Evolutionary conservation across 2,329 filamentous ascomycete genomes (phyloP).

Genomic region (Arthrobotrys megalospora): DNA sequence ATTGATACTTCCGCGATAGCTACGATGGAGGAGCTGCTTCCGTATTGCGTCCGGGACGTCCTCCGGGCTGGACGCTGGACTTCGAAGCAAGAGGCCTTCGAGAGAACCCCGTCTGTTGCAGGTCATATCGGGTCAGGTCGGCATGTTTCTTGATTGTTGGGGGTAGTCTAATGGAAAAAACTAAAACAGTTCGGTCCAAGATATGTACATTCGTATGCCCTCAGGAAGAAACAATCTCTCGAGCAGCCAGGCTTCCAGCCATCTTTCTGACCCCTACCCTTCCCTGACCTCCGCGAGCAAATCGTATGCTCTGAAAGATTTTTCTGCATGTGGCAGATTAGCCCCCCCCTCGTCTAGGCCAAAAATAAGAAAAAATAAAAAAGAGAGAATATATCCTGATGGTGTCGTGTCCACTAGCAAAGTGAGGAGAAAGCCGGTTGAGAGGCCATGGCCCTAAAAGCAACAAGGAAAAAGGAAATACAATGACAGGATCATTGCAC

Average conservation of each 20-base stretch:
- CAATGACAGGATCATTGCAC: slow-evolving; percentile 61
- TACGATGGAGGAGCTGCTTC: slow-evolving; percentile 46
- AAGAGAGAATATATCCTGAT: slow-evolving; percentile 61
- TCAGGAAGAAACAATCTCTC: slow-evolving; percentile 57
- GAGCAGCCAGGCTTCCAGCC: slow-evolving; percentile 60
- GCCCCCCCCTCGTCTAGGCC: slow-evolving; percentile 61
- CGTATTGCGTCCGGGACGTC: slow-evolving; percentile 31
- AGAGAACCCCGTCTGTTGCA: slow-evolving; percentile 53
- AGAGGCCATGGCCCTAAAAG: slow-evolving; percentile 60
- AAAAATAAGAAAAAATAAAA: slow-evolving; percentile 51
- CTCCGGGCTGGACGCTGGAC: slow-evolving; percentile 40
- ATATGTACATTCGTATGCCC: slow-evolving; percentile 61
- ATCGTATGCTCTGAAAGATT: slow-evolving; percentile 61
- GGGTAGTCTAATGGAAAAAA: slow-evolving; percentile 59
- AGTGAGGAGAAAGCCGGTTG: slow-evolving; percentile 62
- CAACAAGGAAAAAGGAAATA: slow-evolving; percentile 59
- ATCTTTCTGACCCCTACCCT: slow-evolving; percentile 61
- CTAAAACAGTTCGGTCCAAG: slow-evolving; percentile 62
- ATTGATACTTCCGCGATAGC: slow-evolving; percentile 34
- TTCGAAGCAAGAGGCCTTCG: slow-evolving; percentile 51
- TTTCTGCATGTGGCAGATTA: slow-evolving; percentile 62
- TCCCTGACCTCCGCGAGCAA: slow-evolving; percentile 60
- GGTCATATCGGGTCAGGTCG: slow-evolving; percentile 62
- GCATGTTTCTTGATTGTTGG: slow-evolving; percentile 62
- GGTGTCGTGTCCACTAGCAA: slow-evolving; percentile 61